Evolutionary conservation across 306 rosid genomes (phyloP), one percentile per base, ranked within the genome.

Genomic region (Elaeagnus macrophylla): DNA sequence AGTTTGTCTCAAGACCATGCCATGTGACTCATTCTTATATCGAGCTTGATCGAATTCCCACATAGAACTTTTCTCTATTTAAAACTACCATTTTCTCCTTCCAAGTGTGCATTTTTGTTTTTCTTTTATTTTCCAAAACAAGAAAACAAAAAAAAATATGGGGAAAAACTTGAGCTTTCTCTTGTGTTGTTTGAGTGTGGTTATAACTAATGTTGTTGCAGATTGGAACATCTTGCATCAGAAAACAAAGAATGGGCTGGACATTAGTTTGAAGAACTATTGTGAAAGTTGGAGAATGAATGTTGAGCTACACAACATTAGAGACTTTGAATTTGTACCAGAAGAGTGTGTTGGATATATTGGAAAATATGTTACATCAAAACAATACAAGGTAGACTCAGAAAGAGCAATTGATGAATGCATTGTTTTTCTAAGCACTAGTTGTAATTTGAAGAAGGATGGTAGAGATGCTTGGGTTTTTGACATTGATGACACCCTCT

Each of bases 231-330:
- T 82, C 43, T 37, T 82, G 70, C 70, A 67, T 41, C 82, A 44
- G 54, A 57, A 69, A 47, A 67, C 70, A 15, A 65, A 44, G 16
- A 57, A 25, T 43, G 76, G 75, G 42, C 45, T 67, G 48, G 68
- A 63, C 42, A 70, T 79, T 41, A 76, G 71, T 48, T 56, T 85
- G 50, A 85, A 69, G 73, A 85, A 79, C 39, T 81, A 85, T 40
- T 81, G 89, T 61, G 81, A 77, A 50, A 62, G 82, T 57, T 85
- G 89, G 86, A 67, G 88, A 51, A 72, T 85, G 79, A 85, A 85
- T 64, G 82, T 82, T 19, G 86, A 85, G 72, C 75, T 85, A 12
- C 80, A 79, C 74, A 85, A 85, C 60, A 72, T 81, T 19, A 68
- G 76, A 53, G 58, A 70, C 50, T 85, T 85, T 14, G 62, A 79